phyloP scores from a whole-genome alignment of 2,329 filamentous ascomycete genomes.

The Cladophialophora bantiana region DNA sequence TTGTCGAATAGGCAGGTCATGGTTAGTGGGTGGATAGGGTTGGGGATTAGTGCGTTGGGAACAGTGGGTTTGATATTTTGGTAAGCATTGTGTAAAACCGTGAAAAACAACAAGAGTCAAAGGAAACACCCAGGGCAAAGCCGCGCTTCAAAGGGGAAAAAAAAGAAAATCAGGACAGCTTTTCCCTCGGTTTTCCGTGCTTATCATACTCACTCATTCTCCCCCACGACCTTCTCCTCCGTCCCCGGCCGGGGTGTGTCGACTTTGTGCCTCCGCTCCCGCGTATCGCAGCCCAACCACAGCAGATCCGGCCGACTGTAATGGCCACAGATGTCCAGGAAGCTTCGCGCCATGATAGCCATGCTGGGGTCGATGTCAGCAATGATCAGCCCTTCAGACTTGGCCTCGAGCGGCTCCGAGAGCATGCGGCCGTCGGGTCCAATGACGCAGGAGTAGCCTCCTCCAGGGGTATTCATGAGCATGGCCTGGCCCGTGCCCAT shows the following conservation, averaged over 20 bases:
- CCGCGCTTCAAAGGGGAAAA: neutral
- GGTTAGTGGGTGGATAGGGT: slow-evolving; percentile 66
- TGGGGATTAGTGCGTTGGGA: slow-evolving; percentile 25
- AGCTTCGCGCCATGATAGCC: slow-evolving; percentile 51
- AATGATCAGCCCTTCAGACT: slow-evolving; percentile 57
- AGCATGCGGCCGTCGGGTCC: slow-evolving; percentile 60
- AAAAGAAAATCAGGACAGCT: neutral
- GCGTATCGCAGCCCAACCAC: slow-evolving; percentile 52
- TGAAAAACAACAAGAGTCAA: neutral
- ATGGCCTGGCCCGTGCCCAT: slow-evolving; percentile 53
- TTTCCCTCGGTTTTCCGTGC: neutral
- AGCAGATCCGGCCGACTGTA: slow-evolving; percentile 61
- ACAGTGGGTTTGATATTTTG: slow-evolving; percentile 29
- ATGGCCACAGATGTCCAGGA: slow-evolving; percentile 58
- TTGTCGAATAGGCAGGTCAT: slow-evolving; percentile 70
- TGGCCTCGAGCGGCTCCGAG: slow-evolving; percentile 46
- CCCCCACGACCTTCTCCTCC: slow-evolving; percentile 10
- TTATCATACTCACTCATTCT: slow-evolving; percentile 5
- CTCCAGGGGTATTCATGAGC: slow-evolving; percentile 51
- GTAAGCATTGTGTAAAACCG: slow-evolving; percentile 3
- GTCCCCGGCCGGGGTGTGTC: slow-evolving; percentile 16
- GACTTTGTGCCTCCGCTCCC: slow-evolving; percentile 33
- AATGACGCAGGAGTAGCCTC: slow-evolving; percentile 57
- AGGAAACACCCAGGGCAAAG: neutral
- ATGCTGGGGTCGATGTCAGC: slow-evolving; percentile 57